A percentile compares a stretch with the other conserved stretches of the same genome.
These are phyloP conservation scores for Saprolegnia parasitica DNA, from an alignment of 352 stramenopile genomes.

Conservation along the genomic window DNA sequence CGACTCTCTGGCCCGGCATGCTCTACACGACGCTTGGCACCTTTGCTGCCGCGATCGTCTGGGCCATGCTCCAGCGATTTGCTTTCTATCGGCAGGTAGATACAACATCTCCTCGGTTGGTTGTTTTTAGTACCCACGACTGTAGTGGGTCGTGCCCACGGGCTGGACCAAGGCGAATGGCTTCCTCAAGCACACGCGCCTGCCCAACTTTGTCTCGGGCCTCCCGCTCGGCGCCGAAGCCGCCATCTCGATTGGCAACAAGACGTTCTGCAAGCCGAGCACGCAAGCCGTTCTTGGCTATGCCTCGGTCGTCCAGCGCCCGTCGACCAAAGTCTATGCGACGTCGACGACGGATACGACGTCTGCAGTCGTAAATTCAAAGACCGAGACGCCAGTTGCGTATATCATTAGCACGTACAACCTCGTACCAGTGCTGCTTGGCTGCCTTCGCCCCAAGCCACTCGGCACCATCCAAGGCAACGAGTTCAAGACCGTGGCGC, in stretches of 20 bases:
- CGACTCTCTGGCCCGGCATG: too few species aligned
- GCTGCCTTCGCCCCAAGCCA: background rate
- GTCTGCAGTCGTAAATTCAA: background rate
- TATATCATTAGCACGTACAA: background rate
- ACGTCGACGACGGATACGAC: background rate
- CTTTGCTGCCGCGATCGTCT: too few species aligned
- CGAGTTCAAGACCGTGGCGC: background rate
- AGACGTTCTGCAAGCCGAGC: conserved; percentile 14
- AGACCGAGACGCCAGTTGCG: background rate
- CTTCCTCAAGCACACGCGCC: background rate
- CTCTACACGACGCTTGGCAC: too few species aligned
- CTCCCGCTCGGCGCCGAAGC: conserved; percentile 1
- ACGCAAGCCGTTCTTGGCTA: conserved; percentile 12
- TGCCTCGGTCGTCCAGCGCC: background rate
- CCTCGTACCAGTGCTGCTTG: conserved; percentile 1
- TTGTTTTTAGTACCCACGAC: too few species aligned
- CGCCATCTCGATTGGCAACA: conserved; percentile 19
- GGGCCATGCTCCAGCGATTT: too few species aligned
- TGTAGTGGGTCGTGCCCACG: conserved; percentile 2
- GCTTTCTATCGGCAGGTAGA: background rate
- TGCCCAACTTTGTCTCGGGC: conserved; percentile 1
- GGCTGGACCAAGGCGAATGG: conserved; percentile 4
- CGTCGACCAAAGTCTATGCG: background rate
- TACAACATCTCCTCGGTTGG: background rate
- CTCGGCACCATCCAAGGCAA: conserved; percentile 7